A percentile compares a stretch with the other conserved stretches of the same genome.
Evolutionary conservation across 129 eudicot species (phyloP).

Genomic region (Deinandra increscens): DNA sequence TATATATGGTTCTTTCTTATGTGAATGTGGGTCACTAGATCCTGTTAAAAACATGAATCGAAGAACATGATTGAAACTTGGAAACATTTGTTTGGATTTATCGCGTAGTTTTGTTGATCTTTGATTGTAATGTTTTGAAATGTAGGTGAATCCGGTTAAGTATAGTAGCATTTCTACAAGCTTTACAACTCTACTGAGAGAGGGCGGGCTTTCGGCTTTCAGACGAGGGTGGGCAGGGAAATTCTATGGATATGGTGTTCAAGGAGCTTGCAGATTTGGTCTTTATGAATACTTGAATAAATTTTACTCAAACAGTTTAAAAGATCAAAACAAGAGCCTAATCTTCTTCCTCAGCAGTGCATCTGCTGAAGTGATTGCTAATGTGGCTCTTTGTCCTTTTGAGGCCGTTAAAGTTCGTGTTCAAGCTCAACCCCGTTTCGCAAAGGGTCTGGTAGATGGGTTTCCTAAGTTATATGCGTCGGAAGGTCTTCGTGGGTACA

Average conservation of each 20-base stretch:
- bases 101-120: background rate
- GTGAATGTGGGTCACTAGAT: too few relatives aligned
- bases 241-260: constrained; percentile 53
- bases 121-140: background rate
- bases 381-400: constrained; percentile 67
- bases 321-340: constrained; percentile 44
- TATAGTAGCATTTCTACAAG: constrained; percentile 45
- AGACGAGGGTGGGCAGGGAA: constrained; percentile 57
- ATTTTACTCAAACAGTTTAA: constrained; percentile 41
- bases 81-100: background rate
- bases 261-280: constrained; percentile 60
- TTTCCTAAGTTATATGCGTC: constrained; percentile 49
- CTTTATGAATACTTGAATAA: constrained; percentile 57
- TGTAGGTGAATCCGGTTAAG: constrained; percentile 52
- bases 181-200: constrained; percentile 44
- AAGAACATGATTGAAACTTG: background rate
- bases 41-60: too few relatives aligned
- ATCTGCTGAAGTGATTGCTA: constrained; percentile 68
- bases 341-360: constrained; percentile 56
- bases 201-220: constrained; percentile 52
- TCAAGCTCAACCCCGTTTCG: constrained; percentile 57
- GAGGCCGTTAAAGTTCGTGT: constrained; percentile 70
- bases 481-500: constrained; percentile 60
- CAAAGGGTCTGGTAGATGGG: constrained; percentile 39
- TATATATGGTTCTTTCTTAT: too few relatives aligned